Percentiles rank a stretch among this genome's conserved stretches.
These are phyloP conservation scores for Dacryopinax spathularia DNA, from an alignment of 768 basidiomycete species.

Conservation along the genomic window DNA sequence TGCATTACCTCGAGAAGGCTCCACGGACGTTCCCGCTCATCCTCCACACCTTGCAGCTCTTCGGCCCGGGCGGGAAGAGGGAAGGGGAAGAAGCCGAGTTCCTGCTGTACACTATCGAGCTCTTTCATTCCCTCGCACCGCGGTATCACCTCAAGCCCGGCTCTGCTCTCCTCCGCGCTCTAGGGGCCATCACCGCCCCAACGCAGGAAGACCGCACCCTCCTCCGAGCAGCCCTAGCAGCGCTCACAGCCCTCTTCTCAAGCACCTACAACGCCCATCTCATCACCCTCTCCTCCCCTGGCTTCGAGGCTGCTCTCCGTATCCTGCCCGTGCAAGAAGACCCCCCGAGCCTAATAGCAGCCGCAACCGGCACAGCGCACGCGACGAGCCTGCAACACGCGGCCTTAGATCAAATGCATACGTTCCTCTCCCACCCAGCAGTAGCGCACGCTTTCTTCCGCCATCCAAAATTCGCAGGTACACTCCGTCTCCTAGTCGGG, in stretches of 20 bases:
- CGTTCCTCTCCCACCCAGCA: constrained; percentile 55
- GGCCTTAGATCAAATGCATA: constrained; percentile 58
- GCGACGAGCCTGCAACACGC: constrained; percentile 48
- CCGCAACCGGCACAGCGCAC: neutral
- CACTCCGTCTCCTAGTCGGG: constrained; percentile 51
- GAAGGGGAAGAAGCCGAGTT: constrained; percentile 46
- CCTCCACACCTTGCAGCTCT: constrained; percentile 46
- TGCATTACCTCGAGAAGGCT: constrained; percentile 42
- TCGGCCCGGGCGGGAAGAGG: constrained; percentile 42
- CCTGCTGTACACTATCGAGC: constrained; percentile 53
- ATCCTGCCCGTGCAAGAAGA: constrained; percentile 63
- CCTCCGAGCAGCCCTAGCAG: constrained; percentile 49
- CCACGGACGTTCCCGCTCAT: constrained; percentile 52
- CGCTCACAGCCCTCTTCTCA: constrained; percentile 47
- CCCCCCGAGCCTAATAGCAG: constrained; percentile 6
- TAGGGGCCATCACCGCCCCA: constrained; percentile 44
- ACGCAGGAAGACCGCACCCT: constrained; percentile 65
- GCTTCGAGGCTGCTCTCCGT: constrained; percentile 47
- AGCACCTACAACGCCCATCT: constrained; percentile 44
- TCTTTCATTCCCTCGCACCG: constrained; percentile 49
- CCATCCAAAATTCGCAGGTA: constrained; percentile 53
- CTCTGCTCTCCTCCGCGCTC: constrained; percentile 28
- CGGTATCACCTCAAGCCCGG: constrained; percentile 22
- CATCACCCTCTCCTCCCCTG: constrained; percentile 41
- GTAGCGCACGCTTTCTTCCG: constrained; percentile 68